Percentiles rank a stretch among this genome's conserved stretches.
These are phyloP conservation scores for Trichoderma asperellum DNA, from an alignment of 2,329 filamentous ascomycete species.

Conservation along the genomic window DNA sequence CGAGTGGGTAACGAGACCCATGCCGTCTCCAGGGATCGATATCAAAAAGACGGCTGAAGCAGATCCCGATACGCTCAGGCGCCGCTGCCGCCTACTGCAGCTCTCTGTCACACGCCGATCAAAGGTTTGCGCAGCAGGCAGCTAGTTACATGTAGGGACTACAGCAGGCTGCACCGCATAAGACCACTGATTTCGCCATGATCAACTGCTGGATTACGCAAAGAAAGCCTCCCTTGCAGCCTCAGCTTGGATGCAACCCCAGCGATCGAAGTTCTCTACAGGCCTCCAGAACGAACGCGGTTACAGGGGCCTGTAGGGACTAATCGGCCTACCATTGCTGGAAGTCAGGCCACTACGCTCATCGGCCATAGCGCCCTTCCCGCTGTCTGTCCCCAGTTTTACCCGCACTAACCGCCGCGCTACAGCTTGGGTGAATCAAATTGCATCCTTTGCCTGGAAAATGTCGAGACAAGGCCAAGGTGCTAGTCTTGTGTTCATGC, in stretches of 20 bases:
- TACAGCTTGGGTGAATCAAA: background rate
- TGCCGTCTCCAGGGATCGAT: conserved; percentile 56
- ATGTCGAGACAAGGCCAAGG: background rate
- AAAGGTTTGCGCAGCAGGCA: background rate
- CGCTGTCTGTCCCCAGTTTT: conserved; percentile 10
- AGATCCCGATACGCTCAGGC: background rate
- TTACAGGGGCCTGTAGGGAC: background rate
- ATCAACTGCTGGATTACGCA: background rate
- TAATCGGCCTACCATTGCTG: background rate
- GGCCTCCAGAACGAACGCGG: background rate
- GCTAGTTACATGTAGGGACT: background rate
- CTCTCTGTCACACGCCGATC: background rate
- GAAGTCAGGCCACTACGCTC: background rate
- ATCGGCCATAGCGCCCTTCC: conserved; percentile 14
- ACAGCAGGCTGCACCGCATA: background rate
- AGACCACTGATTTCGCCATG: background rate
- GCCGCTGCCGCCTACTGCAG: background rate
- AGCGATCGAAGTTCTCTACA: background rate
- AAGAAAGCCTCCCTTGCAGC: background rate
- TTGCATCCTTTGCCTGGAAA: background rate
- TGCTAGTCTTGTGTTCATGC: background rate
- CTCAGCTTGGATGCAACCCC: background rate
- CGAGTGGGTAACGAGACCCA: conserved; percentile 35
- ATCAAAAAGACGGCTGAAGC: background rate
- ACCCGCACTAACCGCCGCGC: conserved; percentile 19